Evolutionary conservation across 768 basidiomycete species (phyloP), one percentile per base, ranked within the genome.

Genomic region (Lanmaoa rubissima): DNA sequence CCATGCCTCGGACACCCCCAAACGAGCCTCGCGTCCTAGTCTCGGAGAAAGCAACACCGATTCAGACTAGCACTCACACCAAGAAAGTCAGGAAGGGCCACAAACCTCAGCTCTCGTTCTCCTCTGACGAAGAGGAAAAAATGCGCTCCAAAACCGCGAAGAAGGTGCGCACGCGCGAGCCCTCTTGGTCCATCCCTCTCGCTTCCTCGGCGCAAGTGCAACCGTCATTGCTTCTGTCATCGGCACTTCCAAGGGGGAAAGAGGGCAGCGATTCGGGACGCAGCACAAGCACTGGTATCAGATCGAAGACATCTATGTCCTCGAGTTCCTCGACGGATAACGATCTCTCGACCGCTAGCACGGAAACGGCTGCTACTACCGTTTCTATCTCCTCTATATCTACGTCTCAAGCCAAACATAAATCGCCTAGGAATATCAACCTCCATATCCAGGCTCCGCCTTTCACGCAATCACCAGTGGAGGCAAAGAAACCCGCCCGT

Each of bases 121-220:
- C 88, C 13, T 87, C 86, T 19, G 89, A 91, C 64, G 89, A 90
- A 60, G 89, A 90, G 65, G 88, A 91, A 73, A 85, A 84, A 69
- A 63, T 78, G 24, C 80, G 87, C 38, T 78, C 76, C 40, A 77
- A 76, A 59, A 77, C 76, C 36, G 84, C 78, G 24, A 91, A 90
- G 80, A 89, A 86, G 72, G 73, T 78, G 48, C 78, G 82, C 51
- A 74, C 69, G 19, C 58, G 54, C 60, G 78, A 70, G 54, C 69
- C 61, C 26, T 65, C 72, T 16, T 73, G 70, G 70, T 69, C 68
- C 38, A 63, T 58, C 53, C 57, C 70, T 56, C 65, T 63, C 54
- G 62, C 63, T 34, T 53, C 62, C 45, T 53, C 68, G 42, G 59
- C 51, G 43, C 67, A 60, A 55, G 58, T 48, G 31, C 63, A 58